A percentile compares a stretch with the other conserved stretches of the same genome.
These are phyloP conservation scores for Gynochthodes officinalis DNA, from an alignment of 257 asterid genomes.

Conservation along the genomic window DNA sequence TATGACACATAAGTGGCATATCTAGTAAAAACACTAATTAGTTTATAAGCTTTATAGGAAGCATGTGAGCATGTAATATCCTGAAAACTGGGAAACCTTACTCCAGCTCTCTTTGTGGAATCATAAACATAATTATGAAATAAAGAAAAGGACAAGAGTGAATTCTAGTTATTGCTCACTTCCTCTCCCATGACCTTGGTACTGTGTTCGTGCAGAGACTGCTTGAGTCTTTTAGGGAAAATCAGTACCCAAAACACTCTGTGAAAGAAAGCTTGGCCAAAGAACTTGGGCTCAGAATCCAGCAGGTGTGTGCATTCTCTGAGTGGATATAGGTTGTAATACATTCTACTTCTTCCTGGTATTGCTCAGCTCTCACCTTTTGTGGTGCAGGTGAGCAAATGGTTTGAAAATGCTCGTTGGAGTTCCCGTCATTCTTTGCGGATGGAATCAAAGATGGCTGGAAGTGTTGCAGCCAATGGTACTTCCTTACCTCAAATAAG, in stretches of 20 bases:
- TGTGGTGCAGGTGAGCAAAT: slow-evolving; percentile 57
- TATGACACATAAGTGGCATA: no score
- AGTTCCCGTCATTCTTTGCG: slow-evolving; percentile 56
- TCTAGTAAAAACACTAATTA: no score
- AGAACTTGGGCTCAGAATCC: slow-evolving; percentile 59
- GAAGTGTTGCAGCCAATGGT: slow-evolving; percentile 8
- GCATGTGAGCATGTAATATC: background rate
- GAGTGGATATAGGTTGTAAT: slow-evolving; percentile 2
- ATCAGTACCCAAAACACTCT: slow-evolving; percentile 68
- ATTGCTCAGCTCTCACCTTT: background rate
- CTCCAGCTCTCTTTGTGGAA: background rate
- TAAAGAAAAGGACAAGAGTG: background rate
- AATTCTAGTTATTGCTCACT: background rate
- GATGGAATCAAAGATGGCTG: slow-evolving; percentile 27
- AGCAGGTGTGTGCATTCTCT: slow-evolving; percentile 51
- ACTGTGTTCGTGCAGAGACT: slow-evolving; percentile 55
- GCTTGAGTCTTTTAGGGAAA: slow-evolving; percentile 57
- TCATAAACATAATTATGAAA: background rate
- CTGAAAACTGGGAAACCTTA: background rate
- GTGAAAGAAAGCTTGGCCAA: slow-evolving; percentile 64
- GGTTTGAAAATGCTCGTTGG: slow-evolving; percentile 96
- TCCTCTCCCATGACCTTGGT: background rate
- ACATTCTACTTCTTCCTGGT: background rate
- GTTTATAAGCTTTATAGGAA: background rate
- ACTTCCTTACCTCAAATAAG: slow-evolving; percentile 17